These are phyloP conservation scores for Fusarium camptoceras DNA, from an alignment of 2,329 filamentous ascomycete species.

Conservation along the genomic window DNA sequence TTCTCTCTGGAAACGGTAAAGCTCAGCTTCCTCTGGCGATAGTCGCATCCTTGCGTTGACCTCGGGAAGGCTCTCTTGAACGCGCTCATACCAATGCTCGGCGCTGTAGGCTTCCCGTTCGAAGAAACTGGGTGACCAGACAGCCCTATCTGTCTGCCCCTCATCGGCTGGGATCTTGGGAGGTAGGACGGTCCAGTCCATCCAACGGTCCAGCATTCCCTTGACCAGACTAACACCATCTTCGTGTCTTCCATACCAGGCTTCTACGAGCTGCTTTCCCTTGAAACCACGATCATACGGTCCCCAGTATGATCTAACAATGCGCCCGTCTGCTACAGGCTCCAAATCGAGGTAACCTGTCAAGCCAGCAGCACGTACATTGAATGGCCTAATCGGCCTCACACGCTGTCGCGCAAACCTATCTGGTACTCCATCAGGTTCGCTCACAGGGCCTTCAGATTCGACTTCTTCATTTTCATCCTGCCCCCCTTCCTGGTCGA, in stretches of 20 bases:
- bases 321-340: slow-evolving; percentile 50
- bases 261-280: slow-evolving; percentile 51
- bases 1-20: slow-evolving; percentile 46
- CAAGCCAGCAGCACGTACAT: slow-evolving; percentile 37
- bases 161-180: slow-evolving; percentile 47
- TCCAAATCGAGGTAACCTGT: slow-evolving; percentile 50
- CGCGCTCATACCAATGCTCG: slow-evolving; percentile 46
- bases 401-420: slow-evolving; percentile 44
- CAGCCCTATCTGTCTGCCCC: slow-evolving; percentile 50
- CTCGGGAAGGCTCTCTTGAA: slow-evolving; percentile 34
- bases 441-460: slow-evolving; percentile 39
- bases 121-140: slow-evolving; percentile 55
- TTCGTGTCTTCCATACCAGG: slow-evolving; percentile 58
- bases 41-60: slow-evolving; percentile 32
- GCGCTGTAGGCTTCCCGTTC: slow-evolving; percentile 51
- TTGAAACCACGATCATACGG: slow-evolving; percentile 52
- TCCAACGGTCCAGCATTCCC: slow-evolving; percentile 57
- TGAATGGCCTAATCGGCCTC: slow-evolving; percentile 40
- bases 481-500: slow-evolving; percentile 25
- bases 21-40: slow-evolving; percentile 44
- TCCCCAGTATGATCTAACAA: slow-evolving; percentile 52
- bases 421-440: slow-evolving; percentile 49
- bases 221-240: slow-evolving; percentile 52
- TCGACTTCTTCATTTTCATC: slow-evolving; percentile 49
- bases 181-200: slow-evolving; percentile 55